Evolutionary conservation across 2,329 filamentous ascomycete genomes (phyloP).

Genomic region (Purpureocillium takamizusanense): DNA sequence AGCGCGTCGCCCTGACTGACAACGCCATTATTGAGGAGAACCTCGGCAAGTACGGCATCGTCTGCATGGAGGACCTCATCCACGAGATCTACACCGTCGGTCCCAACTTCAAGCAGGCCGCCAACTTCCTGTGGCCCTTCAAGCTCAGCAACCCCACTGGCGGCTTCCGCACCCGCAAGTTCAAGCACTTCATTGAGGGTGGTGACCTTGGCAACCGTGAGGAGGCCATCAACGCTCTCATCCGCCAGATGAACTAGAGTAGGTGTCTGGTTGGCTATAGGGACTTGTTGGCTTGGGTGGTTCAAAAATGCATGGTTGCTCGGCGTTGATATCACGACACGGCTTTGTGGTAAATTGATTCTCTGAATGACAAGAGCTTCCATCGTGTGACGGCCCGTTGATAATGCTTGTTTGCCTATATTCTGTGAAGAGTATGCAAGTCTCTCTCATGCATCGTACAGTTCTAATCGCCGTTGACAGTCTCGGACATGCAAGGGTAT

Average conservation of each 20-base stretch:
- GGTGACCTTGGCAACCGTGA: slow-evolving; percentile 98
- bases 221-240: slow-evolving; percentile 92
- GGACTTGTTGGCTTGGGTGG: slow-evolving; percentile 18
- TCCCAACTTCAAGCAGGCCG: slow-evolving; percentile 98
- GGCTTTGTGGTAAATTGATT: slow-evolving; percentile 28
- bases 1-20: slow-evolving; percentile 92
- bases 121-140: slow-evolving; percentile 99
- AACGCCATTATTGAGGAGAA: slow-evolving; percentile 95
- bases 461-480: too few relatives aligned
- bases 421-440: too few relatives aligned
- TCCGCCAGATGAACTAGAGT: slow-evolving; percentile 95
- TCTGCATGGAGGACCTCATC: slow-evolving; percentile 98
- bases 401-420: background rate
- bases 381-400: slow-evolving; percentile 8
- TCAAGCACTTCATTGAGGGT: slow-evolving; percentile 98
- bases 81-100: slow-evolving; percentile 99
- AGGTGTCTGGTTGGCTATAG: slow-evolving; percentile 7
- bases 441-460: too few relatives aligned
- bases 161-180: slow-evolving; percentile 93
- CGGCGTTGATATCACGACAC: slow-evolving; percentile 31
- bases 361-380: slow-evolving; percentile 31
- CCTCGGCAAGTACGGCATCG: slow-evolving; percentile 96
- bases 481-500: too few relatives aligned
- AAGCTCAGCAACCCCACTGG: slow-evolving; percentile 98
- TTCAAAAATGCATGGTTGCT: slow-evolving; percentile 27